Evolutionary conservation across 441 rosid species (phyloP), one percentile per base, ranked within the genome.

Genomic region (Jatropha podagrica): DNA sequence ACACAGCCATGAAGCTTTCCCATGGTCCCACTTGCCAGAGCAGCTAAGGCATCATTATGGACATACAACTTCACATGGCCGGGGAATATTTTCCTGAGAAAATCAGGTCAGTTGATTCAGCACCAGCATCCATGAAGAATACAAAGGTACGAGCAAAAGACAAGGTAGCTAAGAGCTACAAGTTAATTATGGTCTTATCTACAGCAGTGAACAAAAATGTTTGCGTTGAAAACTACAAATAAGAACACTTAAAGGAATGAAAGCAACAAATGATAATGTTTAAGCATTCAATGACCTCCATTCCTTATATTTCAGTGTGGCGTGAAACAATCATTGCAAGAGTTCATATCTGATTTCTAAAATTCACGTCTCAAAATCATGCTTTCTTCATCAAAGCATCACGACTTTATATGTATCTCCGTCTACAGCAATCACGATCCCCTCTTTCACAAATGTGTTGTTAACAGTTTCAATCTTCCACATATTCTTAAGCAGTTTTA

Each of bases 1-100:
- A 95, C 98, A 85, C 98, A 95, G 8, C 97, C 97, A 78, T 92
- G 91, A 73, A 92, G 96, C 86, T 87, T 91, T 79, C 98, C 97
- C 92, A 90, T 77, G 60, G 98, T 91, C 74, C 98, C 97, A 82
- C 97, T 86, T 3, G 97, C 96, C 81, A 92, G 74, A 72, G 97
- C 97, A 78, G 95, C 98, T 48, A 95, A 81, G 20, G 97, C 97
- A 87, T 92, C 98, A 79, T 92, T 95, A 74, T 82, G 89, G 60
- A 90, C 97, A 83, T 87, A 91, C 40, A 91, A 85, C 86, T 85
- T 86, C 62, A 88, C 97, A 75, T 88, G 83, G 77, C 85, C 81
- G 8, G 97, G 92, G 77, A 91, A 91, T 69, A 92, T 87, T 62
- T 83, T 89, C 84, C 98, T 95, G 88, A 58, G 72, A 68, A 69